Percentiles rank a stretch among this genome's conserved stretches.
These are phyloP conservation scores for Kuraishia floccosa DNA, from an alignment of 805 yeast species.

Conservation along the genomic window DNA sequence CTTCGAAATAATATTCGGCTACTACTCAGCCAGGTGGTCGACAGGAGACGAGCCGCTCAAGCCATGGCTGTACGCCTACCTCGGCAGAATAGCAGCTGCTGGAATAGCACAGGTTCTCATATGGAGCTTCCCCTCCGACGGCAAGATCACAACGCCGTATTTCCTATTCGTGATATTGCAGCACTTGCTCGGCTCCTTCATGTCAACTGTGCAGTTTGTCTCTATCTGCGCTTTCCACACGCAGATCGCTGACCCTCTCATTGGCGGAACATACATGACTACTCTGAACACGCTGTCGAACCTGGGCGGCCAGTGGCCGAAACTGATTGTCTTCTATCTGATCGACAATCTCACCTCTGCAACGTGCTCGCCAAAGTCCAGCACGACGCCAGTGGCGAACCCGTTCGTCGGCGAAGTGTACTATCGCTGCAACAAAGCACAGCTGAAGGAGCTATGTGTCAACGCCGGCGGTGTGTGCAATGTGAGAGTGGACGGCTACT, in stretches of 20 bases:
- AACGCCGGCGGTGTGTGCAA: conserved; percentile 43
- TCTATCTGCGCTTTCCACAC: conserved; percentile 93
- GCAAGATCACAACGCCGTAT: conserved; percentile 37
- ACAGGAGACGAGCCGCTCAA: conserved; percentile 62
- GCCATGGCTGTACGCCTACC: conserved; percentile 86
- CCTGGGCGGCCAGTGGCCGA: conserved; percentile 97
- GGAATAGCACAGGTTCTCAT: conserved; percentile 65
- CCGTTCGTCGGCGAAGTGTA: conserved; percentile 12
- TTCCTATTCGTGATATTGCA: conserved; percentile 68
- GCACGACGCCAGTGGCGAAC: conserved; percentile 5
- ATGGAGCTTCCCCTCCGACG: conserved; percentile 51
- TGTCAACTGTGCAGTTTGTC: conserved; percentile 93
- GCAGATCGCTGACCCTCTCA: conserved; percentile 85
- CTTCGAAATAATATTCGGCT: conserved; percentile 89
- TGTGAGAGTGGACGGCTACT: conserved; percentile 70
- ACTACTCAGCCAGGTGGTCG: conserved; percentile 93
- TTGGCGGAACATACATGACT: conserved; percentile 98
- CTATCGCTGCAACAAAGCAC: conserved; percentile 17
- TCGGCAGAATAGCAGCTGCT: conserved; percentile 75
- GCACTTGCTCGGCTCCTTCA: conserved; percentile 79
- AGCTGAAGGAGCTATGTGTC: conserved; percentile 36
- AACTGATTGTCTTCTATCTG: conserved; percentile 63
- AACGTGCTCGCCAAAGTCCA: conserved; percentile 30
- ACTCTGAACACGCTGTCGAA: conserved; percentile 85
- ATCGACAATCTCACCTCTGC: conserved; percentile 73